Evolutionary conservation across 176 grass and related monocot genomes (phyloP).

Genomic region (Carex cristatella): DNA sequence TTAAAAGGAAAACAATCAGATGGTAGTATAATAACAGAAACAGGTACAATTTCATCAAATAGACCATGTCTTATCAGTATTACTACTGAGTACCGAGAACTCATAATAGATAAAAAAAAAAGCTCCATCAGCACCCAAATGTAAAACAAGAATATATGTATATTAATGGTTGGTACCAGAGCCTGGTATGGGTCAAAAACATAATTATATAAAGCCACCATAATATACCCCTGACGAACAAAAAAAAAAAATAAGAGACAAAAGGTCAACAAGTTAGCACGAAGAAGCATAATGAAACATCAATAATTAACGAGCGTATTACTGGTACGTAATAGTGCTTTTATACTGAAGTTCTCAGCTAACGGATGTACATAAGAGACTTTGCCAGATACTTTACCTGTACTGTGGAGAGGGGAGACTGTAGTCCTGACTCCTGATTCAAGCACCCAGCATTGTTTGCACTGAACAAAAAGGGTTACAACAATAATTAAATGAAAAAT

Average conservation of each 20-base stretch:
- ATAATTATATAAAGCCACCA: neutral
- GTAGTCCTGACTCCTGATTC: conserved; percentile 47
- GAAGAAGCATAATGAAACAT: neutral
- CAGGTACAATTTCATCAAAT: neutral
- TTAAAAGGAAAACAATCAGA: neutral
- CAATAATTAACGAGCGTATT: neutral
- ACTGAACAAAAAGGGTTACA: conserved; percentile 16
- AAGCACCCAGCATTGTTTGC: conserved; percentile 51
- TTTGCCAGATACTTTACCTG: conserved; percentile 54
- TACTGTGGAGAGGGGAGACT: conserved; percentile 82
- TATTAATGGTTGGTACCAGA: neutral
- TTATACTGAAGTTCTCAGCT: neutral
- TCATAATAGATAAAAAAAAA: neutral
- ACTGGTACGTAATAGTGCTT: neutral
- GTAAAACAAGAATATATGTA: neutral
- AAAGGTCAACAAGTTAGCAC: neutral
- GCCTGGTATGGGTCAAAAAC: neutral
- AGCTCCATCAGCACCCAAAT: neutral
- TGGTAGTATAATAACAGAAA: neutral
- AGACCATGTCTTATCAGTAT: neutral
- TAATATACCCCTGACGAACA: neutral
- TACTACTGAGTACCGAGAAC: no score
- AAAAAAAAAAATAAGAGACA: neutral
- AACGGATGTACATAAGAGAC: neutral
- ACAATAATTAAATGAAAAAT: neutral